These are phyloP conservation scores for Podila clonocystis DNA, from an alignment of 192 early-diverging fungal genomes.

Conservation along the genomic window DNA sequence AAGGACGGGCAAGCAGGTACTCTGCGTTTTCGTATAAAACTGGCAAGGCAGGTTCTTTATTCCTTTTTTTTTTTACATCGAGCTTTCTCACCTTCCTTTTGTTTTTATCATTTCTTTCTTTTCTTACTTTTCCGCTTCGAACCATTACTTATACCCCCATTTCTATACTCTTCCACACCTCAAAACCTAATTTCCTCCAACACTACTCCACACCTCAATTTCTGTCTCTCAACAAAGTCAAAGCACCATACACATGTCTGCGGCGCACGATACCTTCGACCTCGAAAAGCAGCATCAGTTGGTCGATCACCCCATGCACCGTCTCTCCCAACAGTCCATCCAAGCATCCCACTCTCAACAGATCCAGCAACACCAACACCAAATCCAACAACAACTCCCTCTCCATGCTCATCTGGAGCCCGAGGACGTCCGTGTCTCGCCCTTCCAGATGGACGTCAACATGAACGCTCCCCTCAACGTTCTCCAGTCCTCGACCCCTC, in stretches of 20 bases:
- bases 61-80: not conserved
- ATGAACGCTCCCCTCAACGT: slow-evolving; percentile 29
- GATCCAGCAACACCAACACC: slow-evolving; percentile 13
- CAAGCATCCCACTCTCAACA: slow-evolving; percentile 26
- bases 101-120: not conserved
- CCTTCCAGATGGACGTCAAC: slow-evolving; percentile 40
- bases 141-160: too few relatives aligned
- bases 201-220: slow-evolving; percentile 4
- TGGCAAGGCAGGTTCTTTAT: not conserved
- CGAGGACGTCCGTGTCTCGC: slow-evolving; percentile 36
- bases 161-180: too few relatives aligned
- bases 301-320: slow-evolving; percentile 29
- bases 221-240: not conserved
- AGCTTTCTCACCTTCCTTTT: not conserved
- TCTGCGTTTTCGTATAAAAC: not conserved
- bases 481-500: slow-evolving; percentile 18
- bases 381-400: slow-evolving; percentile 23
- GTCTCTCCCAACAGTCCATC: slow-evolving; percentile 9
- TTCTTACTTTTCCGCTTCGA: not conserved
- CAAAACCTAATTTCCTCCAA: too few relatives aligned
- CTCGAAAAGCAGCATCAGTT: slow-evolving; percentile 27
- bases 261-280: slow-evolving; percentile 27
- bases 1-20: not conserved
- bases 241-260: slow-evolving; percentile 52
- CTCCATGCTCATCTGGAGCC: slow-evolving; percentile 36